phyloP scores from a whole-genome alignment of 306 rosid genomes.

The Acacia melanoxylon region DNA sequence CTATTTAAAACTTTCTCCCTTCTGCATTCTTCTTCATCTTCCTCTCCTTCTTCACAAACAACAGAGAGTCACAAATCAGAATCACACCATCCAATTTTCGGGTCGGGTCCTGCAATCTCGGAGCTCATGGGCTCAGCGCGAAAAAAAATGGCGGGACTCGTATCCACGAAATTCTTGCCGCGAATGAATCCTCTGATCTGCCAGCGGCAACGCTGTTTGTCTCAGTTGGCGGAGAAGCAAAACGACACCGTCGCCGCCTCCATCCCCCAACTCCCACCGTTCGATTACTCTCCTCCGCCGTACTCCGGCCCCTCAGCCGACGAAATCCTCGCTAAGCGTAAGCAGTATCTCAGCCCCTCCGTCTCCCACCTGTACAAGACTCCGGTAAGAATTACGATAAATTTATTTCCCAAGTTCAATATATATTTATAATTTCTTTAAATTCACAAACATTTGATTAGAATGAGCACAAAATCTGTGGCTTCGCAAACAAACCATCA shows the following conservation, averaged over 20 bases:
- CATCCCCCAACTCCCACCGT: slow-evolving; percentile 56
- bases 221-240: slow-evolving; percentile 40
- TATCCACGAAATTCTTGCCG: slow-evolving; percentile 32
- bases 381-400: slow-evolving; percentile 54
- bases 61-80: neutral
- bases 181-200: slow-evolving; percentile 14
- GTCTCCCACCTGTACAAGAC: slow-evolving; percentile 56
- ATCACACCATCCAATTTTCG: neutral
- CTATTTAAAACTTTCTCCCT: neutral
- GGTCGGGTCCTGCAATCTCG: slow-evolving; percentile 27
- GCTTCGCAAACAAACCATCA: neutral
- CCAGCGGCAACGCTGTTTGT: slow-evolving; percentile 37
- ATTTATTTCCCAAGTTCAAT: neutral
- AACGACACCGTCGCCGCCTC: slow-evolving; percentile 12
- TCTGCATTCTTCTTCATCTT: neutral
- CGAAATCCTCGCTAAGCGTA: slow-evolving; percentile 77
- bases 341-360: slow-evolving; percentile 81
- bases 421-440: neutral
- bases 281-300: slow-evolving; percentile 68
- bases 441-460: neutral
- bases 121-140: slow-evolving; percentile 1
- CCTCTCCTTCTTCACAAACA: neutral
- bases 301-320: slow-evolving; percentile 69
- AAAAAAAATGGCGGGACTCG: slow-evolving; percentile 57
- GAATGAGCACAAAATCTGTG: neutral